Evolutionary conservation across 1,284 basidiomycete genomes (phyloP).

Genomic region (Apiotrichum gracile): DNA sequence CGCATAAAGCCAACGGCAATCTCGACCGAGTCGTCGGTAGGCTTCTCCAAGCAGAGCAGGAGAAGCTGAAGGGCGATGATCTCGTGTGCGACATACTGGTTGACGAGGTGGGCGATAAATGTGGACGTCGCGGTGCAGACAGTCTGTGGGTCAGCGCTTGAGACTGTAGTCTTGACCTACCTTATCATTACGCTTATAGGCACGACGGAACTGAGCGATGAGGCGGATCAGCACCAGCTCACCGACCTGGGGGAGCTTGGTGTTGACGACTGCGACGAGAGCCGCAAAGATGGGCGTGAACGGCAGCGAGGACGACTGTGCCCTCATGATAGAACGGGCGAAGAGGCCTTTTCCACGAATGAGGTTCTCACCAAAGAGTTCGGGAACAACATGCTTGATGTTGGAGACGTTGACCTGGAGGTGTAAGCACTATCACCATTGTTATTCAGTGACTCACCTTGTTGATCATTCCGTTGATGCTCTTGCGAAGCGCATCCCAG

Average conservation of each 20-base stretch:
- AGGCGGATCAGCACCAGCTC: slow-evolving; percentile 83
- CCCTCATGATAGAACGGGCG: slow-evolving; percentile 92
- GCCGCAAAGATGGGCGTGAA: slow-evolving; percentile 97
- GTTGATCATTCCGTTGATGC: slow-evolving; percentile 98
- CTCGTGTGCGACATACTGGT: slow-evolving; percentile 91
- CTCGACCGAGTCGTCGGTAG: slow-evolving; percentile 96
- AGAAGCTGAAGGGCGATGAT: slow-evolving; percentile 92
- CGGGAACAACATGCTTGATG: slow-evolving; percentile 94
- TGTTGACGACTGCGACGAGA: slow-evolving; percentile 90
- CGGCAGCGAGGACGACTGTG: slow-evolving; percentile 90
- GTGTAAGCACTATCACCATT: background rate
- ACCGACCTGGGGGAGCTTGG: slow-evolving; percentile 93
- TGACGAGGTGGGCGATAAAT: slow-evolving; percentile 95
- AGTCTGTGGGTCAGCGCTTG: too few relatives aligned
- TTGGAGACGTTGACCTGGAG: slow-evolving; percentile 68
- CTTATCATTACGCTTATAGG: slow-evolving; percentile 98
- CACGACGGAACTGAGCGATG: slow-evolving; percentile 88
- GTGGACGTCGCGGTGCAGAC: slow-evolving; percentile 91
- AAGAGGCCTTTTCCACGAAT: slow-evolving; percentile 85
- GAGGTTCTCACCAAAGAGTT: slow-evolving; percentile 86
- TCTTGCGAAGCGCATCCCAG: slow-evolving; percentile 97
- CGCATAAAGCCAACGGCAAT: slow-evolving; percentile 96
- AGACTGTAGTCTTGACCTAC: too few relatives aligned
- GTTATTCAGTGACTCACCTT: slow-evolving; percentile 48
- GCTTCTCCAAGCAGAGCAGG: slow-evolving; percentile 85